Conservation (phyloP, 1,284 basidiomycete genomes). For the Ustilago crameri region DNA sequence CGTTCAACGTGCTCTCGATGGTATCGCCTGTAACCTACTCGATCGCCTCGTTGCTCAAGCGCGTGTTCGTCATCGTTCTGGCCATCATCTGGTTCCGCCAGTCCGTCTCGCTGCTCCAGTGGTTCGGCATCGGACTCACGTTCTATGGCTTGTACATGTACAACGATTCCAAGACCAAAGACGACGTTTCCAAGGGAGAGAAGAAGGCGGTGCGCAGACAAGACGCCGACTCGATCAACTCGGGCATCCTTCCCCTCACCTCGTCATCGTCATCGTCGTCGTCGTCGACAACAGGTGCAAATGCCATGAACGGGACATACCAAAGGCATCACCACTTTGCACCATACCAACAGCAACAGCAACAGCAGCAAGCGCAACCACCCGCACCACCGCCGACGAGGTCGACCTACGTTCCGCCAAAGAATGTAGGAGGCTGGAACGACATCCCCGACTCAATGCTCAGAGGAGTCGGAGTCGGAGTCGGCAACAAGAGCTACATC, state of each 20-base stretch:
- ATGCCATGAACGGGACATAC: not conserved
- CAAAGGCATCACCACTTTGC: slow-evolving; percentile 7
- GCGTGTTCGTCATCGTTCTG: slow-evolving; percentile 96
- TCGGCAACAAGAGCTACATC: slow-evolving; percentile 21
- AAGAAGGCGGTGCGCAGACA: slow-evolving; percentile 21
- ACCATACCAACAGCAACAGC: not conserved
- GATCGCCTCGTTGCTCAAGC: slow-evolving; percentile 96
- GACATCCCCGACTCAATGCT: slow-evolving; percentile 23
- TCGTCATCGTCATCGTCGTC: no score
- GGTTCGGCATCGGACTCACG: slow-evolving; percentile 85
- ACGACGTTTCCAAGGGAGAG: slow-evolving; percentile 31
- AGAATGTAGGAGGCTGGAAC: slow-evolving; percentile 28
- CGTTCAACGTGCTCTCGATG: slow-evolving; percentile 92
- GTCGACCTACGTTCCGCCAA: slow-evolving; percentile 3
- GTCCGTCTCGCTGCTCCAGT: slow-evolving; percentile 82
- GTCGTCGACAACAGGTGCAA: not conserved
- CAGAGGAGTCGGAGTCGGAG: not conserved
- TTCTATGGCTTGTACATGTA: slow-evolving; percentile 92
- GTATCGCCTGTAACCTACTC: slow-evolving; percentile 99
- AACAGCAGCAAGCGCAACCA: not conserved
- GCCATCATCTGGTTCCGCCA: slow-evolving; percentile 98
- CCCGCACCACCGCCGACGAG: not conserved
- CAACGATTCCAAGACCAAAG: slow-evolving; percentile 82
- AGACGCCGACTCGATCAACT: not conserved
- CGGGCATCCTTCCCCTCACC: slow-evolving; percentile 15